Conservation (phyloP, 2,329 filamentous ascomycete genomes). For the Tetracladium maxilliforme region DNA sequence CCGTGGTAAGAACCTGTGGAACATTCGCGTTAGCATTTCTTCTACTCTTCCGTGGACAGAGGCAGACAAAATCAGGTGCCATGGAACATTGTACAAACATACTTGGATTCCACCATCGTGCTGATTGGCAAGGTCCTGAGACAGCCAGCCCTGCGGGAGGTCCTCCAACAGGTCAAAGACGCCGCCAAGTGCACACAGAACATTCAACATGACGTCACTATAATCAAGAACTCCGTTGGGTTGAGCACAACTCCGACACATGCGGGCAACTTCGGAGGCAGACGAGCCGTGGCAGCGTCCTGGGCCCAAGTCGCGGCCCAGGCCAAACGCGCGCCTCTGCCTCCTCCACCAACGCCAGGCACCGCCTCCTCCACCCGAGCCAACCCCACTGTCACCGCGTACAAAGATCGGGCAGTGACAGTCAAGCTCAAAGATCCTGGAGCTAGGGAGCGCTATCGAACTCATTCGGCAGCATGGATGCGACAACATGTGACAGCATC, state of each 20-base stretch:
- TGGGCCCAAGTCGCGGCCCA: constrained; percentile 8
- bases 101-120: constrained; percentile 7
- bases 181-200: constrained; percentile 8
- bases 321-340: constrained; percentile 4
- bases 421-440: constrained; percentile 9
- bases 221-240: constrained; percentile 9
- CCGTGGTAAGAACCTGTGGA: too few relatives aligned
- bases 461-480: constrained; percentile 4
- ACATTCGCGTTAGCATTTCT: too few relatives aligned
- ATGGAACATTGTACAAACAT: constrained; percentile 8
- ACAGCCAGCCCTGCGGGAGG: constrained; percentile 7
- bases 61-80: constrained; percentile 6
- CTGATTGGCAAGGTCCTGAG: too few relatives aligned
- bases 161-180: constrained; percentile 8
- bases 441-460: constrained; percentile 6
- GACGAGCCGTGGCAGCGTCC: constrained; percentile 4
- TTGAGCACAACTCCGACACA: constrained; percentile 5
- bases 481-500: constrained; percentile 8
- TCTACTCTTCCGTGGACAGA: constrained; percentile 6
- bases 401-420: constrained; percentile 9
- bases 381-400: constrained; percentile 8
- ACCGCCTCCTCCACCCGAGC: constrained; percentile 4
- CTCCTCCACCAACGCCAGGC: constrained; percentile 5
- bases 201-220: constrained; percentile 8
- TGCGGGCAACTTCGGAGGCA: constrained; percentile 7